phyloP scores from a whole-genome alignment of 1,284 basidiomycete species.

The Trichosporon faecale region DNA sequence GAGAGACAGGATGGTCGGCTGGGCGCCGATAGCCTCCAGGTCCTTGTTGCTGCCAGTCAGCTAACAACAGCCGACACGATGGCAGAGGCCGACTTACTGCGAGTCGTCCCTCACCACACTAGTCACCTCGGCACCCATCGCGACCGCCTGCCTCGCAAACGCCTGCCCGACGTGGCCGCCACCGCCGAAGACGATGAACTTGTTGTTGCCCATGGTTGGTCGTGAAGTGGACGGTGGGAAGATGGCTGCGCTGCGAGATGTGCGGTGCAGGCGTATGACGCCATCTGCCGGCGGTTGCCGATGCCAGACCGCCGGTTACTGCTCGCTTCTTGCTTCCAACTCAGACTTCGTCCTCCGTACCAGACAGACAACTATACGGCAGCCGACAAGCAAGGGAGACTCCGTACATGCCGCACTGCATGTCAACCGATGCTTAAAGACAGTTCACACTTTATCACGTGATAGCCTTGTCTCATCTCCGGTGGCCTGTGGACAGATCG shows the following conservation, averaged over 20 bases:
- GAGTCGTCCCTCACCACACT: slow-evolving; percentile 60
- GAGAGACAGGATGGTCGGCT: slow-evolving; percentile 61
- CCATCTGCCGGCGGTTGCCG: background rate
- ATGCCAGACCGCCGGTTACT: background rate
- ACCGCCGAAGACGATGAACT: slow-evolving; percentile 48
- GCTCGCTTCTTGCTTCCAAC: too few species aligned
- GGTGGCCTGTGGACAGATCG: too few species aligned
- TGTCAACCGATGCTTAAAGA: too few species aligned
- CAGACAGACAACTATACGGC: too few species aligned
- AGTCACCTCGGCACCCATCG: slow-evolving; percentile 55
- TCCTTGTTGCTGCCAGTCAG: slow-evolving; percentile 49
- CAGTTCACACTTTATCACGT: too few species aligned
- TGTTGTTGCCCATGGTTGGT: slow-evolving; percentile 17
- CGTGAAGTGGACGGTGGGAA: background rate
- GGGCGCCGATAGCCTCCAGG: slow-evolving; percentile 56
- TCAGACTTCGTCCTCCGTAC: too few species aligned
- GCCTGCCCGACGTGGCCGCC: slow-evolving; percentile 48
- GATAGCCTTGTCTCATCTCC: too few species aligned
- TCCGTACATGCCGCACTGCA: too few species aligned
- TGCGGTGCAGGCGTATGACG: background rate
- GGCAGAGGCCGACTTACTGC: slow-evolving; percentile 38
- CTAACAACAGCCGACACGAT: background rate
- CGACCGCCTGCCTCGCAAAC: slow-evolving; percentile 58
- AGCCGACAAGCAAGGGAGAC: too few species aligned
- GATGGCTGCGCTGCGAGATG: background rate